A percentile compares a stretch with the other conserved stretches of the same genome.
Evolutionary conservation across 306 rosid species (phyloP).

Genomic region (Cotoneaster glaucophyllus): DNA sequence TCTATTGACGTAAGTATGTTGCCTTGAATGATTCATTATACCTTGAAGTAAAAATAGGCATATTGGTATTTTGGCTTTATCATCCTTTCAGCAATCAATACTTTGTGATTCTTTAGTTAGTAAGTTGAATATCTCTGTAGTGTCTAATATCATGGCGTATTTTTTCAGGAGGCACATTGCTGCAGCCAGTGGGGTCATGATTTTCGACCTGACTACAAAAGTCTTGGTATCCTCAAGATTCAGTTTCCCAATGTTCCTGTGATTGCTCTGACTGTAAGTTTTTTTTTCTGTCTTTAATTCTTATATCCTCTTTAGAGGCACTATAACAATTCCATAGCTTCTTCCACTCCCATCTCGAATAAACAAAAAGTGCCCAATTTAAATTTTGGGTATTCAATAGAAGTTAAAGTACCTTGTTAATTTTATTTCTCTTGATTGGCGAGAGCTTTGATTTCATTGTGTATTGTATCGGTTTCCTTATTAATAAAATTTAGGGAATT

Average conservation of each 20-base stretch:
- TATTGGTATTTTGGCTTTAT: slow-evolving; percentile 2
- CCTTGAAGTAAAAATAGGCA: slow-evolving; percentile 9
- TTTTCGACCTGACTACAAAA: slow-evolving; percentile 95
- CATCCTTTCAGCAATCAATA: not conserved
- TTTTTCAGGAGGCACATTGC: slow-evolving; percentile 92
- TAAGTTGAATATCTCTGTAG: not conserved
- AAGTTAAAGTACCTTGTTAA: not conserved
- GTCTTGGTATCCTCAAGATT: slow-evolving; percentile 89
- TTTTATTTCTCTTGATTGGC: too few species aligned
- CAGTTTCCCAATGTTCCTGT: slow-evolving; percentile 85
- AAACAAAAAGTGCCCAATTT: not conserved
- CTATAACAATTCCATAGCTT: not conserved
- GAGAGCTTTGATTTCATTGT: not conserved
- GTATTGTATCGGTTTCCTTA: not conserved
- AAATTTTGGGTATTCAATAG: not conserved
- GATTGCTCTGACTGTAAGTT: slow-evolving; percentile 81
- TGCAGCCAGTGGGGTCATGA: slow-evolving; percentile 99
- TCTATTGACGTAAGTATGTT: slow-evolving; percentile 73
- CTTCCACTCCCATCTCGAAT: not conserved
- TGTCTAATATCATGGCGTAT: slow-evolving; percentile 16
- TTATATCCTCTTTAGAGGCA: not conserved
- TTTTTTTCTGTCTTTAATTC: slow-evolving; percentile 4
- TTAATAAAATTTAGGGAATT: not conserved
- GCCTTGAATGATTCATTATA: not conserved
- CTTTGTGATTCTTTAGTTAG: slow-evolving; percentile 7